phyloP scores from a whole-genome alignment of 1,284 basidiomycete genomes.

The Hymenochaete sp. region DNA sequence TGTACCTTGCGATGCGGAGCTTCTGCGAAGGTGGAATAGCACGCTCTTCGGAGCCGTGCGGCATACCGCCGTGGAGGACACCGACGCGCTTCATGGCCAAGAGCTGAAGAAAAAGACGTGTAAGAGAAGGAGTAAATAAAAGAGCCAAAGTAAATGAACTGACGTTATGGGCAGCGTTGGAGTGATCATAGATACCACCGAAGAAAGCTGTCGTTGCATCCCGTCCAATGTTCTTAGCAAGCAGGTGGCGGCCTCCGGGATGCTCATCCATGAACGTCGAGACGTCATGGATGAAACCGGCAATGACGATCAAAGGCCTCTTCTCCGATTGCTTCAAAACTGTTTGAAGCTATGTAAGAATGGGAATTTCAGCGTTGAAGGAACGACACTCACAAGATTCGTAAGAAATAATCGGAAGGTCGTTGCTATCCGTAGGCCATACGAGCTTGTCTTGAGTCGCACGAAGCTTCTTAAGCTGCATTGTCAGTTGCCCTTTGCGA shows the following conservation, averaged over 20 bases:
- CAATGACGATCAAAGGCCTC: constrained; percentile 72
- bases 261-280: constrained; percentile 84
- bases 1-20: constrained; percentile 58
- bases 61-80: constrained; percentile 68
- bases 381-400: constrained; percentile 56
- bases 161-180: constrained; percentile 84
- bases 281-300: constrained; percentile 89
- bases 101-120: constrained; percentile 38
- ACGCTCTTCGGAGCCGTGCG: constrained; percentile 56
- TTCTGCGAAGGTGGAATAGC: constrained; percentile 58
- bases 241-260: constrained; percentile 71
- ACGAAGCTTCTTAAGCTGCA: constrained; percentile 81
- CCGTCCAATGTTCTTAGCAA: constrained; percentile 66
- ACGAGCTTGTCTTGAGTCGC: constrained; percentile 59
- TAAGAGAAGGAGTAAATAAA: background rate
- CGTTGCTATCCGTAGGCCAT: constrained; percentile 74
- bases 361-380: background rate
- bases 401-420: constrained; percentile 80
- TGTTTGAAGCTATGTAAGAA: constrained; percentile 24
- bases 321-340: constrained; percentile 70
- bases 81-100: constrained; percentile 90
- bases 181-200: constrained; percentile 90
- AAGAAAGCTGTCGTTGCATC: constrained; percentile 92
- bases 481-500: constrained; percentile 84
- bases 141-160: constrained; percentile 24